Evolutionary conservation across 2,329 filamentous ascomycete species (phyloP), one percentile per base, ranked within the genome.

Genomic region (Alternaria consortialis): DNA sequence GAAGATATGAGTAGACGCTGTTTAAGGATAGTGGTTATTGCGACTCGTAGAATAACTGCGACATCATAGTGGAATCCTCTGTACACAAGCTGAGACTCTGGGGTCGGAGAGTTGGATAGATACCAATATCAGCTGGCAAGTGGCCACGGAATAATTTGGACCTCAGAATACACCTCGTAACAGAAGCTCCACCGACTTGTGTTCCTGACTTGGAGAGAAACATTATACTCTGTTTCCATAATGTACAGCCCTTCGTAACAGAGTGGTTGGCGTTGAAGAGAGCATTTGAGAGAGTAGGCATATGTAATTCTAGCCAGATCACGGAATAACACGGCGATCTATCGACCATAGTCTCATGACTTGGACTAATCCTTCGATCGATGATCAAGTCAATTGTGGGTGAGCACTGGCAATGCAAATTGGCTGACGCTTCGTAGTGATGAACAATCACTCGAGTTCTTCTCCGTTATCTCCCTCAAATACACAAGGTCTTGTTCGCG

Each of bases 1-100:
- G 23, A 82, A 80, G 63, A 75, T 86, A 70, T 86, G 79, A 62
- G 20, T 25, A 50, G 31, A 23, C 23, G 17, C 20, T 50, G 46
- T 13, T 25, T 23, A 15, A 23, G 7, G 23, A 7, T 20, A 23
- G 1, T 52, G n/a, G 17, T 47, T 7, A 7, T 13, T 48, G 29
- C 2, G 29, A 48, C 31, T 27, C 13, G 12, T 15, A 15, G 4
- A 11, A 5, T 4, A 7, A 3, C 31, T 2, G 37, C 29, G n/a
- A 34, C 3, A 34, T 32, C 11, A 32, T 23, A 32, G 44, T 17
- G 4, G 17, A 48, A 7, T n/a, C 7, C 31, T 48, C 34, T 5
- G 29, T 15, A 34, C 29, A 23, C 29, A 15, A 9, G 6, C 17
- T 17, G 7, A 13, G 23, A 31, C 31, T 20, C 29, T n/a, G 20